These are phyloP conservation scores for Apophysomyces ossiformis DNA, from an alignment of 371 early-diverging fungal species.

Conservation along the genomic window DNA sequence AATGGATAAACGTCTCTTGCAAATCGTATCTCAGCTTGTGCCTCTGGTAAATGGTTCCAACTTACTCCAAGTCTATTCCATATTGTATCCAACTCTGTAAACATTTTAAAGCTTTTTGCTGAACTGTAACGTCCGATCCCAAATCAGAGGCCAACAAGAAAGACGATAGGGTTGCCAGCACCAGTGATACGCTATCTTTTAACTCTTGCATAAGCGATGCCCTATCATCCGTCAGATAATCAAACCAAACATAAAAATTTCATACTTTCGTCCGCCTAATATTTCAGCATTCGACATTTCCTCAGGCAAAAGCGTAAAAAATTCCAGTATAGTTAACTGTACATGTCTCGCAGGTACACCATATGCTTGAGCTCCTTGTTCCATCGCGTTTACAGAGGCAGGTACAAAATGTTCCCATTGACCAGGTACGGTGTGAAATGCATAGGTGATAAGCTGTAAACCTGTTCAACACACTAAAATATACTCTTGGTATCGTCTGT, in stretches of 20 bases:
- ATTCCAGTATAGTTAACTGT: conserved; percentile 66
- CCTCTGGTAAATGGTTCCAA: background rate
- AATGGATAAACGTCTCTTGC: conserved; percentile 45
- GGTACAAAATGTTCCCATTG: conserved; percentile 69
- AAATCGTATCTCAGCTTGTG: background rate
- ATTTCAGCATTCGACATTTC: conserved; percentile 69
- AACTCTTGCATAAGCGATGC: conserved; percentile 53
- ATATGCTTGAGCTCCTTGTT: conserved; percentile 39
- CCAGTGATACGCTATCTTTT: conserved; percentile 48
- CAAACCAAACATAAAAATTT: background rate
- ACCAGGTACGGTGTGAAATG: conserved; percentile 65
- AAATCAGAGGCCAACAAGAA: conserved; percentile 14
- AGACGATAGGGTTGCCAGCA: conserved; percentile 46
- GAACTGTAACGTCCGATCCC: conserved; percentile 15
- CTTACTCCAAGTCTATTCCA: conserved; percentile 62
- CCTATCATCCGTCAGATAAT: conserved; percentile 21
- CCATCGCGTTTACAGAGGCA: conserved; percentile 53
- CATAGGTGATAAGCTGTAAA: conserved; percentile 67
- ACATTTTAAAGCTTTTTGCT: conserved; percentile 56
- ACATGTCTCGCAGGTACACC: conserved; percentile 34
- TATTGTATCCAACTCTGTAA: conserved; percentile 71
- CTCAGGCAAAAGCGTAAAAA: conserved; percentile 79
- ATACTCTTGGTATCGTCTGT: background rate
- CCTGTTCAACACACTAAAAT: background rate
- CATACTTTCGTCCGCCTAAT: conserved; percentile 54